Evolutionary conservation across 2,329 filamentous ascomycete genomes (phyloP), one percentile per base, ranked within the genome.

Genomic region (Botrytis hyacinthi): DNA sequence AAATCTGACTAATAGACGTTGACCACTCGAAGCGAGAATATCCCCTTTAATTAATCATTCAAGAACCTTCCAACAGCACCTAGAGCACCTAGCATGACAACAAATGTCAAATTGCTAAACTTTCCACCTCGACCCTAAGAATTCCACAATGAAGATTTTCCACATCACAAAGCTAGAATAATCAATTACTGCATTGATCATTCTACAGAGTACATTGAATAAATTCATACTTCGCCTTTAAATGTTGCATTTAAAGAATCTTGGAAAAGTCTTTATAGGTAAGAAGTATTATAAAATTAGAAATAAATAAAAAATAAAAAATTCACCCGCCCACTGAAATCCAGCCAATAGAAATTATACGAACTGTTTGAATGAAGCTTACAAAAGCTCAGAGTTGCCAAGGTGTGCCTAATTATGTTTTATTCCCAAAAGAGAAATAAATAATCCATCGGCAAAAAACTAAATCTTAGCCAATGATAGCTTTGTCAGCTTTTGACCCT

Each of bases 111-210:
- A 54, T 32, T 26, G 1, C 26, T 16, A 22, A 0, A 42, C 35
- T 68, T 42, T 14, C 26, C 12, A 3, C 1, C 54, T 42, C 10
- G 10, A 57, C 10, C 20, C 20, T 48, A 1, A 5, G 35, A n/a
- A 42, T 1, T 2, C 5, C 10, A 40, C 42, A 48, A 16, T 40
- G 16, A 16, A 16, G 6, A 40, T 32, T 18, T 32, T 4, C 3
- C 4, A 20, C 18, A 42, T 6, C 4, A 9, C n/a, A 14, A 1
- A 22, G 22, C 9, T 12, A n/a, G 1, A n/a, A n/a, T n/a, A 51
- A n/a, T 14, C 0, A 6, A 29, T n/a, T 1, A 22, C 22, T 22
- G 2, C 16, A 7, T 29, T 29, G 7, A 18, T 4, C 1, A 5
- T 12, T 32, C 26, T 10, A 18, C 10, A 22, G 57, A 32, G 10